Evolutionary conservation across 768 basidiomycete genomes (phyloP).

Genomic region (Macrolepiota dolichaula): DNA sequence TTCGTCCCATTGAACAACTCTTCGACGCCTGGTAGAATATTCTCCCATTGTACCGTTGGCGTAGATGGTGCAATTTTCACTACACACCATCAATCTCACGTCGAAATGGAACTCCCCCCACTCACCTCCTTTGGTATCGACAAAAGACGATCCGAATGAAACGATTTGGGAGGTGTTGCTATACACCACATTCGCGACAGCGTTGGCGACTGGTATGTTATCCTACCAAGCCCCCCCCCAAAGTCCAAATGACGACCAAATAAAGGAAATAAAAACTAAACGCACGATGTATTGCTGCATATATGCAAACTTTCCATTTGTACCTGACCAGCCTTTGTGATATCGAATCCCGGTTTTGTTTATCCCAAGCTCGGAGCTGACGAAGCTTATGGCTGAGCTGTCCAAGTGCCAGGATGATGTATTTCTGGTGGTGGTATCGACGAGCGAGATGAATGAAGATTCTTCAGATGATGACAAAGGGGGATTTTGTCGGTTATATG

Average conservation of each 20-base stretch:
- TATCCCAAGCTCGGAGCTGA: background rate
- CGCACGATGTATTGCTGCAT: background rate
- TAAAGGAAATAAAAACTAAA: too few relatives aligned
- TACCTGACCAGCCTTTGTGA: background rate
- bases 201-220: slow-evolving; percentile 27
- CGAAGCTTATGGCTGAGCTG: background rate
- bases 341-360: background rate
- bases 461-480: background rate
- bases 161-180: slow-evolving; percentile 23
- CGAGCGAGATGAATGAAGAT: too few relatives aligned
- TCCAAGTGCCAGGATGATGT: background rate
- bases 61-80: slow-evolving; percentile 27
- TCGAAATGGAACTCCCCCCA: too few relatives aligned
- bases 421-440: too few relatives aligned
- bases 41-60: slow-evolving; percentile 29
- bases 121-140: slow-evolving; percentile 22
- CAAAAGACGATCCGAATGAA: slow-evolving; percentile 30
- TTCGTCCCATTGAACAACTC: slow-evolving; percentile 27
- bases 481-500: background rate
- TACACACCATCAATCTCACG: slow-evolving; percentile 17
- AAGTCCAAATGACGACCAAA: background rate
- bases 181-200: slow-evolving; percentile 32
- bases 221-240: slow-evolving; percentile 11
- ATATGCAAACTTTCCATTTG: background rate
- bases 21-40: slow-evolving; percentile 17